phyloP scores from a whole-genome alignment of 2,329 filamentous ascomycete genomes.

The Byssothecium circinans region DNA sequence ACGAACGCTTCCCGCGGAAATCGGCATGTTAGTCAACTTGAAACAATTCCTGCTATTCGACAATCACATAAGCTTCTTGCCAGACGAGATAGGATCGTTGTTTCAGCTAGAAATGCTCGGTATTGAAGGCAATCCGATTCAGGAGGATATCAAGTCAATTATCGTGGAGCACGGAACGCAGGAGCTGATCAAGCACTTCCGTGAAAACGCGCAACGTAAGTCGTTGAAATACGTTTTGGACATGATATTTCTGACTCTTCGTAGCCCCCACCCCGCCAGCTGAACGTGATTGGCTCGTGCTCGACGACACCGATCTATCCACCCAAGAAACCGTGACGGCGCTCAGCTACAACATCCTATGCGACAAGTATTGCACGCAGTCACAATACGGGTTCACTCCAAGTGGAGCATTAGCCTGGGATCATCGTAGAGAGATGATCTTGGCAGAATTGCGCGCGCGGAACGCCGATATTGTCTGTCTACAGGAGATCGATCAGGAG shows the following conservation, averaged over 20 bases:
- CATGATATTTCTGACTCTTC: constrained; percentile 14
- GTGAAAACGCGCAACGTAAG: constrained; percentile 83
- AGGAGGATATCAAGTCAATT: constrained; percentile 74
- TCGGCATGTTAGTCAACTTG: constrained; percentile 95
- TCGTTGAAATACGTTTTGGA: constrained; percentile 12
- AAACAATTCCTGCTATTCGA: constrained; percentile 86
- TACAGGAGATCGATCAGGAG: constrained; percentile 92
- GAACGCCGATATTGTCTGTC: constrained; percentile 84
- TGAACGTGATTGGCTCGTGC: constrained; percentile 75
- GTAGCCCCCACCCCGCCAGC: constrained; percentile 72
- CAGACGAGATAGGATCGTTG: constrained; percentile 83
- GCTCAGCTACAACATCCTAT: constrained; percentile 93
- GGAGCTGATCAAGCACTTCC: constrained; percentile 77
- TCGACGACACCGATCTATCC: constrained; percentile 59
- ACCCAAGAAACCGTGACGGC: constrained; percentile 72
- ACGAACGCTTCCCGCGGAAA: constrained; percentile 77
- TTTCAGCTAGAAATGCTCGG: constrained; percentile 87
- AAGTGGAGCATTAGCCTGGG: constrained; percentile 79
- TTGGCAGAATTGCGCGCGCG: constrained; percentile 77
- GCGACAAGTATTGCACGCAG: constrained; percentile 86
- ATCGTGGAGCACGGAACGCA: constrained; percentile 87
- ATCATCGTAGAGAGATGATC: constrained; percentile 80
- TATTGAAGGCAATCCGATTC: constrained; percentile 87
- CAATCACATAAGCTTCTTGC: constrained; percentile 81
- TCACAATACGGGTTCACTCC: constrained; percentile 90